These are phyloP conservation scores for Dillenia turbinata DNA, from an alignment of 164 flowering plant species.

Conservation along the genomic window DNA sequence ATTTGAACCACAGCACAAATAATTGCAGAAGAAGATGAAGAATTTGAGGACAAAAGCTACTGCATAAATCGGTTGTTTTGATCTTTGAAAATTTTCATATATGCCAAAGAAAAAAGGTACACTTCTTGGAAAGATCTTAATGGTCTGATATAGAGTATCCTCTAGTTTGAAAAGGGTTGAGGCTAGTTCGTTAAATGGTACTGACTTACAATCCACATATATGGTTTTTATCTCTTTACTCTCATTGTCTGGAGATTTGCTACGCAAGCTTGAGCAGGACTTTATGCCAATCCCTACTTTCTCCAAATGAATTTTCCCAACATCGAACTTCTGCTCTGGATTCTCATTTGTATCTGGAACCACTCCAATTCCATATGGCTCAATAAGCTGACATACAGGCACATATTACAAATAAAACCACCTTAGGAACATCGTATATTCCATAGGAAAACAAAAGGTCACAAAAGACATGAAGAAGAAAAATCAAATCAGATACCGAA, in stretches of 20 bases:
- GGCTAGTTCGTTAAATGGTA: no score
- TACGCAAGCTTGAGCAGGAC: slow-evolving; percentile 22
- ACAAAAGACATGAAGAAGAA: not conserved
- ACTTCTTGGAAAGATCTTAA: no score
- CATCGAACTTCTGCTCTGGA: slow-evolving; percentile 25
- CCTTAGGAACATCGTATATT: not conserved
- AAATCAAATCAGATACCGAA: slow-evolving; percentile 32
- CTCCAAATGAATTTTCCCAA: slow-evolving; percentile 18
- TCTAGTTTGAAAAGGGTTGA: no score
- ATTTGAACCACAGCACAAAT: no score
- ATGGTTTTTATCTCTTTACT: slow-evolving; percentile 66
- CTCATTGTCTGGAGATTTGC: slow-evolving; percentile 41
- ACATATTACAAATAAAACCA: not conserved
- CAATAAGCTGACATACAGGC: slow-evolving; percentile 39
- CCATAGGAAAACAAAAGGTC: not conserved
- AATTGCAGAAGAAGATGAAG: not conserved
- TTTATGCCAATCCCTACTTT: slow-evolving; percentile 24
- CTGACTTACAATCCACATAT: slow-evolving; percentile 69
- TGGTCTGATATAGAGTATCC: no score
- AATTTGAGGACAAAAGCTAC: not conserved
- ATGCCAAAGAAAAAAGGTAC: no score
- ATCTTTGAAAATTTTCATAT: no score
- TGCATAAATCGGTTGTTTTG: no score
- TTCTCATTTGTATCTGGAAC: slow-evolving; percentile 25
- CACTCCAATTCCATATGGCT: slow-evolving; percentile 47